Base-by-base conservation (phyloP, 345 rosid genomes). In the Cardamine chenopodiifolia region DNA sequence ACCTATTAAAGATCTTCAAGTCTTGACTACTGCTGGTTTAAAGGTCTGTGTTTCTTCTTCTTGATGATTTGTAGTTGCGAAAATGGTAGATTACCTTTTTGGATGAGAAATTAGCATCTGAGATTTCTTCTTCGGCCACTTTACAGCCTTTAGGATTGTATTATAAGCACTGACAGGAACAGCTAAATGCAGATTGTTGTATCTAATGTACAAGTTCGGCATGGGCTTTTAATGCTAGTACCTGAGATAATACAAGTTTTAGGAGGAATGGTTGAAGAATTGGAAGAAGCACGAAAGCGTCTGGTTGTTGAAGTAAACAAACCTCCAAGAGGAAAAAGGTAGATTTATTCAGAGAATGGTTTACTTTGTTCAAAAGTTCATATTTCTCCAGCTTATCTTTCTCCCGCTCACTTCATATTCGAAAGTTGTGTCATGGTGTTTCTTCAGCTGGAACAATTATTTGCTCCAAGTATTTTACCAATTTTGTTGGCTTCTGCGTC, bases 321-420 rank as follows among this genome's bases (percentile, higher is more conserved):
- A 72, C 99, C 97, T 67, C 92, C 98, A 31, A 88, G 98, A 81
- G 99, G 98, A 70, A 95, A 70, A 85, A 92, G 99, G 98, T 94
- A 85, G 8, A 37, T 67, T 23, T 50, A 17, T 61, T 29, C 42
- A 25, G n/a, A 22, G 66, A 60, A 54, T n/a, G 19, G 31, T 42
- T 42, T 42, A 42, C 48, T 5, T 40, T 65, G 57, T 40, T 23
- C 17, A 18, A 45, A 66, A 66, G 56, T 62, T 18, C 44, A 22
- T 64, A 32, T 59, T 18, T 44, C 40, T 29, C 55, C 19, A 15
- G 72, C 47, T 44, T 53, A 44, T 42, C 32, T 52, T 66, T 45
- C 39, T 37, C 23, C 5, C 7, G 2, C 17, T 44, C 44, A 50
- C n/a, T 62, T 72, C 61, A 26, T 72, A 10, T 71, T 18, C 53